phyloP scores from a whole-genome alignment of 2,329 filamentous ascomycete genomes.

The Colletotrichum falcatum region DNA sequence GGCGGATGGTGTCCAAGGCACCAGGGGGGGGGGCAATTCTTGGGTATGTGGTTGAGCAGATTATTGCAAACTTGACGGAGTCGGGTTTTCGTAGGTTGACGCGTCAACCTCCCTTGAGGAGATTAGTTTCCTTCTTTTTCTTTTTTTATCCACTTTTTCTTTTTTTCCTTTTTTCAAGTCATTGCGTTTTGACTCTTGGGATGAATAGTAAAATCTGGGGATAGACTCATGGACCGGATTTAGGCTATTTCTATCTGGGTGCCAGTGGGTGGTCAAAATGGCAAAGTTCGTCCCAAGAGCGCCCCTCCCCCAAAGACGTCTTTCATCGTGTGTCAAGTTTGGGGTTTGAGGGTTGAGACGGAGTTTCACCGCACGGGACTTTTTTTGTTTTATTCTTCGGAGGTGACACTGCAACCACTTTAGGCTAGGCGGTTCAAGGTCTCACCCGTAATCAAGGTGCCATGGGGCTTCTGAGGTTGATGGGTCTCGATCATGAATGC shows the following conservation, averaged over 20 bases:
- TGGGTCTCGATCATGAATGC: neutral
- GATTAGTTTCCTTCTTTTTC: neutral
- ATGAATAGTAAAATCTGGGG: neutral
- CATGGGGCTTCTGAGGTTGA: neutral
- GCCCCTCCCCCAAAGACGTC: neutral
- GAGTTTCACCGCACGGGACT: neutral
- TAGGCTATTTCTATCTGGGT: neutral
- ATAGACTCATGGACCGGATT: neutral
- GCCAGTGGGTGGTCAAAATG: neutral
- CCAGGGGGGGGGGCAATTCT: neutral
- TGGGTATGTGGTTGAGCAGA: neutral
- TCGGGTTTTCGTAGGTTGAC: neutral
- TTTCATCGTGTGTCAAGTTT: neutral
- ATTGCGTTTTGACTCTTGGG: neutral
- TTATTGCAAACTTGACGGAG: neutral
- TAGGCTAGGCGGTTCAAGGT: neutral
- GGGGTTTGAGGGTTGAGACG: neutral
- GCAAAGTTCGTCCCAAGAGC: slow-evolving; percentile 6
- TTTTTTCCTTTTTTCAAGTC: neutral
- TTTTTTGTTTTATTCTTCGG: too few relatives aligned
- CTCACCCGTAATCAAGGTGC: neutral
- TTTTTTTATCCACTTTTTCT: neutral
- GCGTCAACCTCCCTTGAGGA: neutral
- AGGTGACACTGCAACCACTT: neutral
- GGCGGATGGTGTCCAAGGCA: too few relatives aligned